Base-by-base conservation (phyloP, 2,329 filamentous ascomycete species). In the Diplocarpon rosae region DNA sequence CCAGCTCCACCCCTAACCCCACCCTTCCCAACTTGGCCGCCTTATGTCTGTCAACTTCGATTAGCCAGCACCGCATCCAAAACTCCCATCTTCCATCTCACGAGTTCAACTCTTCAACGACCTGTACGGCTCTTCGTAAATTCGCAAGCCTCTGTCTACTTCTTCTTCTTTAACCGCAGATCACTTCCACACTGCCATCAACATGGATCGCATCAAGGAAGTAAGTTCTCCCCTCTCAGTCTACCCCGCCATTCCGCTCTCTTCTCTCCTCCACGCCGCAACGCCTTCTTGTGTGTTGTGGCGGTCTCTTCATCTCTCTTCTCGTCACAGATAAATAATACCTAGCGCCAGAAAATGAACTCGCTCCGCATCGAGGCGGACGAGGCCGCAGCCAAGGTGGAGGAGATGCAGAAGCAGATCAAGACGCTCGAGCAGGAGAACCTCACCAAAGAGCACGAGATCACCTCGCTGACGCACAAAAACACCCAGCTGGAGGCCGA, bases 401-500 rank as follows among this genome's bases (percentile, higher is more conserved):
- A 95, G 65, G 90, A 96, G 70, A 78, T 94, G 56, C 80, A 92
- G 71, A 56, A 68, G 60, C 89, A 86, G 71, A 76, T 95, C 71
- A 96, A 95, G 76, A 67, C 70, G 43, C 77, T 96, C 53, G 89
- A 98, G 71, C 84, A 95, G 69, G 90, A 96, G 72, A 95, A 88
- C 67, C 76, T 95, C 52, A 75, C 83, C 64, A 96, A 96, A 75
- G 92, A 96, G 73, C 89, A 96, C 70, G 90, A 96, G 67, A 94
- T 96, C 68, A 93, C 85, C 56, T 96, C 92, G 43, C 79, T 96
- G 61, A 80, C 83, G 65, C 90, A 96, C 82, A 93, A 90, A 75
- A 95, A 95, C 71, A 79, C 80, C 62, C 75, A 95, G 50, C 83
- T 96, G 49, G 92, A 96, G 72, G 59, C 66, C 52, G 88, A 96